These are phyloP conservation scores for Leishmania guyanensis DNA, from an alignment of 208 protist genomes.

Conservation along the genomic window DNA sequence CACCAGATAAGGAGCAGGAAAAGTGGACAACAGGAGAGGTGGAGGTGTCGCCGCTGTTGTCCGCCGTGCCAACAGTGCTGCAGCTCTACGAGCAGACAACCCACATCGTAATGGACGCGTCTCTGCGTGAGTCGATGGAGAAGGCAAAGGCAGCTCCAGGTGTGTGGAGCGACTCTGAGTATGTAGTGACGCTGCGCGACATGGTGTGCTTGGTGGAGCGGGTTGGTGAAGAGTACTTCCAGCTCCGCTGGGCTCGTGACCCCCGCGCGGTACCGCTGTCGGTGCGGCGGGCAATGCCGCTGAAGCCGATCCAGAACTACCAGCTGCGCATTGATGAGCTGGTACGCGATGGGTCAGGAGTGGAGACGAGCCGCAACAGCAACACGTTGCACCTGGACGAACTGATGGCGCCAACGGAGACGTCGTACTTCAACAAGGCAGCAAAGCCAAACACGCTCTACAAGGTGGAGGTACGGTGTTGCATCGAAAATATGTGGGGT, in stretches of 20 bases:
- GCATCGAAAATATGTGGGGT: conserved; percentile 86
- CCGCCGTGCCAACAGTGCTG: background rate
- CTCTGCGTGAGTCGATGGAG: conserved; percentile 50
- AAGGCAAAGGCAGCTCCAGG: conserved; percentile 58
- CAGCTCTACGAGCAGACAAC: conserved; percentile 16
- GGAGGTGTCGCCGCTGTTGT: background rate
- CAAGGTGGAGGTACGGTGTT: conserved; percentile 78
- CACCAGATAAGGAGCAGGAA: background rate
- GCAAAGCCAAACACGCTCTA: conserved; percentile 80
- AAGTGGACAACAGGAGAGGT: background rate
- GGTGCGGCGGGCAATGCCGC: conserved; percentile 44
- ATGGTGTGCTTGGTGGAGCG: conserved; percentile 76
- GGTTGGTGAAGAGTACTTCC: conserved; percentile 83
- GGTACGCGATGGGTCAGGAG: conserved; percentile 44
- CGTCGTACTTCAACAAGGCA: conserved; percentile 51
- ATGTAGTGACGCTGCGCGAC: conserved; percentile 76
- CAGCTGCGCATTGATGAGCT: conserved; percentile 82
- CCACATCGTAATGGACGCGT: conserved; percentile 16
- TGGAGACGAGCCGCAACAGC: conserved; percentile 23
- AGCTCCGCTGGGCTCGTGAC: conserved; percentile 82
- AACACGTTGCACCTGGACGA: conserved; percentile 41
- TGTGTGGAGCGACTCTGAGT: conserved; percentile 75
- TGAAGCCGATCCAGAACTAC: conserved; percentile 60
- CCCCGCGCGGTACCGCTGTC: conserved; percentile 44
- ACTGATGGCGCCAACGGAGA: conserved; percentile 30